A percentile compares a stretch with the other conserved stretches of the same genome.
Evolutionary conservation across 2,329 filamentous ascomycete species (phyloP).

Genomic region (Ascochyta viciae-villosae): DNA sequence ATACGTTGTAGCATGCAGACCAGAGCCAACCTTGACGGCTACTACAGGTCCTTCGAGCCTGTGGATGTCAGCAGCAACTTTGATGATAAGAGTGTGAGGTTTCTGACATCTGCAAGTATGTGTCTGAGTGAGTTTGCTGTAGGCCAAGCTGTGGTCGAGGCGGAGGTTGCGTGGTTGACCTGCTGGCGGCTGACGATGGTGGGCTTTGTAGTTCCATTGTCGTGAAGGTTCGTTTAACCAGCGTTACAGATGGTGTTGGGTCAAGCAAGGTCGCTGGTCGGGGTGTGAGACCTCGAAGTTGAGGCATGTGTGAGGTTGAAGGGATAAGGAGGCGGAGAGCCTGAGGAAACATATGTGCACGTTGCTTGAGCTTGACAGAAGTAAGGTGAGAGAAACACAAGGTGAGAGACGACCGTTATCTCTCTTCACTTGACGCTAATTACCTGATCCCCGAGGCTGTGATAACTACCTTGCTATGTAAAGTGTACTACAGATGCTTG

Average conservation of each 20-base stretch:
- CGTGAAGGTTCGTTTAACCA: background rate
- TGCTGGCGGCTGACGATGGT: background rate
- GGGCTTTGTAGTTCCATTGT: background rate
- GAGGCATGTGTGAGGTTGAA: background rate
- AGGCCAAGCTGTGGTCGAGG: background rate
- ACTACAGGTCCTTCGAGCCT: constrained; percentile 22
- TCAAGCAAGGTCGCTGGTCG: too few relatives aligned
- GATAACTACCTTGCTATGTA: too few relatives aligned
- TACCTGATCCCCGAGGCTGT: too few relatives aligned
- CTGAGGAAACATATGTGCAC: background rate
- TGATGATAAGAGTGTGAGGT: too few relatives aligned
- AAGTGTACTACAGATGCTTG: too few relatives aligned
- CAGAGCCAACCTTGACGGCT: constrained; percentile 10
- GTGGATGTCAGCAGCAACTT: background rate
- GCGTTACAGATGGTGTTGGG: background rate
- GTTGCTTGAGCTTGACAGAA: background rate
- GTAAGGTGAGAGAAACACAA: background rate
- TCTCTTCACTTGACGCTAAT: too few relatives aligned
- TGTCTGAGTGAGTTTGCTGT: background rate
- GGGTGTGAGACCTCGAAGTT: background rate
- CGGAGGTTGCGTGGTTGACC: background rate
- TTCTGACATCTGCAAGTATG: constrained; percentile 15
- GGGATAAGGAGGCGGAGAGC: background rate
- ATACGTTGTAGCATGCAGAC: constrained; percentile 1
- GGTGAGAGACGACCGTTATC: too few relatives aligned